Evolutionary conservation across 108 stramenopile genomes (phyloP).

Genomic region (Nitzschia sp.): DNA sequence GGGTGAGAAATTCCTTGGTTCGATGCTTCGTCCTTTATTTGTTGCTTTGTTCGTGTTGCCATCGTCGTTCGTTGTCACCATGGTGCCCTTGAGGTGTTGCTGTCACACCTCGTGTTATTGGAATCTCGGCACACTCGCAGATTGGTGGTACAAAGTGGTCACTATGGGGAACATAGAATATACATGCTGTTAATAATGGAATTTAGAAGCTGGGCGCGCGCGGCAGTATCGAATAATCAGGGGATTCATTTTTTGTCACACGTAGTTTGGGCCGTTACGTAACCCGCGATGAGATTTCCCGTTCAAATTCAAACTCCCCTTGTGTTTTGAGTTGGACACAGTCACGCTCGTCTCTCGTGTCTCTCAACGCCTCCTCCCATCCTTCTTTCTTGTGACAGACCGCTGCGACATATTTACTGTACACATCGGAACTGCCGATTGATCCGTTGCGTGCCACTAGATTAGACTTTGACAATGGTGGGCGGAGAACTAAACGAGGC

Average conservation of each 20-base stretch:
- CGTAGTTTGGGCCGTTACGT: neutral
- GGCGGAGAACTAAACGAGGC: conserved; percentile 9
- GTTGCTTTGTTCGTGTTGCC: neutral
- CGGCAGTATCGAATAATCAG: neutral
- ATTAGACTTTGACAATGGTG: conserved; percentile 6
- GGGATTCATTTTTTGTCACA: neutral
- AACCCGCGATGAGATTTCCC: neutral
- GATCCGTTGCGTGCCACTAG: conserved; percentile 8
- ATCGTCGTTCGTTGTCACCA: neutral
- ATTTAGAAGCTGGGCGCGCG: neutral
- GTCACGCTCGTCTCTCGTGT: neutral
- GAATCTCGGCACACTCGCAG: too few relatives aligned
- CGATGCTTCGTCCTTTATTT: too few relatives aligned
- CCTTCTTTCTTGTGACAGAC: neutral
- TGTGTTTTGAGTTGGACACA: too few relatives aligned
- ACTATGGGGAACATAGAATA: neutral
- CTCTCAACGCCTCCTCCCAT: neutral
- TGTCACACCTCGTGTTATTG: too few relatives aligned
- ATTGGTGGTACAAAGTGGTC: neutral
- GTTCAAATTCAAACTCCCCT: conserved; percentile 8
- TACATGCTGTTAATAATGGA: neutral
- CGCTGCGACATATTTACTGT: neutral
- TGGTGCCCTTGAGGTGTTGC: neutral
- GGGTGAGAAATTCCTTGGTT: too few relatives aligned
- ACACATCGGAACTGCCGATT: neutral